Evolutionary conservation across 1,284 basidiomycete genomes (phyloP), one percentile per base, ranked within the genome.

Genomic region (Ceratorhiza oryzae-sativae): DNA sequence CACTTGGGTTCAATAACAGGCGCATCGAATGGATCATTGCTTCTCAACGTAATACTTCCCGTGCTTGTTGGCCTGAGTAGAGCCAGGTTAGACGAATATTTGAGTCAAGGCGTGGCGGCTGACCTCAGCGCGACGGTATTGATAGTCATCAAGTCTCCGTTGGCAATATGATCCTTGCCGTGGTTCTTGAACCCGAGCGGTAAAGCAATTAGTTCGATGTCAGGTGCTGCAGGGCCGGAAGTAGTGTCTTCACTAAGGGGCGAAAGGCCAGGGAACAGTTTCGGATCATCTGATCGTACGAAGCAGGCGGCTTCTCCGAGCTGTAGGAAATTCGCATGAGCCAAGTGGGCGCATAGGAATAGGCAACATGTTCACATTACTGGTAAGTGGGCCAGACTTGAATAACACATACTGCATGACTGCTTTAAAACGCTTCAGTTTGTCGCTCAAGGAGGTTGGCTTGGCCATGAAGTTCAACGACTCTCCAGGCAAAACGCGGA

Each of bases 401-500:
- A 74, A 80, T 3, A 84, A 20, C 18, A 79, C 74, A 75, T 88
- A 91, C 74, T 84, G 80, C 0, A 80, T 42, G 2, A 83, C 25
- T 0, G 82, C 83, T 8, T 49, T 25, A 20, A 85, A n/a, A 39
- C 77, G 79, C 34, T 78, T 77, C 1, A 86, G 83, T 41, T 76
- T 73, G 49, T 72, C 46, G 23, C 45, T 45, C 12, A 68, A 45
- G 25, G 36, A 39, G 5, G 42, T 62, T 27, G 39, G 46, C 9
- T 13, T 12, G 71, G 79, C 83, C 73, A 81, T 82, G 49, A 39
- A 60, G 49, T 63, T 56, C 32, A 84, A 72, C 0, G 83, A 84
- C 6, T 78, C 73, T 48, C 83, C 80, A 15, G 79, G 79, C 73
- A 84, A 86, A 75, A 87, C 85, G 75, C 82, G 85, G 79, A 86